phyloP scores from a whole-genome alignment of 2,329 filamentous ascomycete genomes.

The Aspergillus sp. region DNA sequence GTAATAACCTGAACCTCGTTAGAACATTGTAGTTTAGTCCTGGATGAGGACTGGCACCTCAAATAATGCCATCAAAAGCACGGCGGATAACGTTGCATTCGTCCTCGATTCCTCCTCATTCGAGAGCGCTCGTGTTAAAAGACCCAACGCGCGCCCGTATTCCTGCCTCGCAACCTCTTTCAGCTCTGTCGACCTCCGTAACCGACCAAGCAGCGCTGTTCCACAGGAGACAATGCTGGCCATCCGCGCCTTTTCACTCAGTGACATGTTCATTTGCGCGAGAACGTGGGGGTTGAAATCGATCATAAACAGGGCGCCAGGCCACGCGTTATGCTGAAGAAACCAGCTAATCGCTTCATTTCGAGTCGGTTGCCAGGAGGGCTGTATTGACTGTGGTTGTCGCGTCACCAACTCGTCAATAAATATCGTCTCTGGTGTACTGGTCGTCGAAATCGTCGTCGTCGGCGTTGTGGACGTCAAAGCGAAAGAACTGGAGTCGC shows the following conservation, averaged over 20 bases:
- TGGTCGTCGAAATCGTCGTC: neutral
- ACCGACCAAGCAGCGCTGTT: slow-evolving; percentile 61
- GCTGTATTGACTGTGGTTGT: slow-evolving; percentile 21
- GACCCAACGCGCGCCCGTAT: slow-evolving; percentile 59
- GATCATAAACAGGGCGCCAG: slow-evolving; percentile 31
- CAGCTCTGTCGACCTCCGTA: slow-evolving; percentile 56
- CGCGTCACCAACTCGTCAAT: slow-evolving; percentile 15
- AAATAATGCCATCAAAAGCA: slow-evolving; percentile 64
- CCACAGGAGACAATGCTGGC: slow-evolving; percentile 62
- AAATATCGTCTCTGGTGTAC: neutral
- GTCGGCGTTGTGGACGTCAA: neutral
- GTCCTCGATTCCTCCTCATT: slow-evolving; percentile 39
- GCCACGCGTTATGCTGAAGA: slow-evolving; percentile 37
- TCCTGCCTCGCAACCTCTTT: slow-evolving; percentile 55
- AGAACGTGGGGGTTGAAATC: slow-evolving; percentile 29
- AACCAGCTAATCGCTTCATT: slow-evolving; percentile 44
- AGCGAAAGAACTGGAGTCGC: neutral
- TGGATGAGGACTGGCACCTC: slow-evolving; percentile 52
- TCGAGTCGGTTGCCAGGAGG: slow-evolving; percentile 30
- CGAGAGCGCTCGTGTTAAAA: slow-evolving; percentile 40
- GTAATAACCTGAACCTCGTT: slow-evolving; percentile 31
- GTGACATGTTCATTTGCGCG: slow-evolving; percentile 19
- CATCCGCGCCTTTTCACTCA: slow-evolving; percentile 37
- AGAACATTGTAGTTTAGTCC: too few relatives aligned
- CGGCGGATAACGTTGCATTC: slow-evolving; percentile 55